phyloP scores from a whole-genome alignment of 1,139 yeast genomes.

The Debaryomycetaceae sp. region DNA sequence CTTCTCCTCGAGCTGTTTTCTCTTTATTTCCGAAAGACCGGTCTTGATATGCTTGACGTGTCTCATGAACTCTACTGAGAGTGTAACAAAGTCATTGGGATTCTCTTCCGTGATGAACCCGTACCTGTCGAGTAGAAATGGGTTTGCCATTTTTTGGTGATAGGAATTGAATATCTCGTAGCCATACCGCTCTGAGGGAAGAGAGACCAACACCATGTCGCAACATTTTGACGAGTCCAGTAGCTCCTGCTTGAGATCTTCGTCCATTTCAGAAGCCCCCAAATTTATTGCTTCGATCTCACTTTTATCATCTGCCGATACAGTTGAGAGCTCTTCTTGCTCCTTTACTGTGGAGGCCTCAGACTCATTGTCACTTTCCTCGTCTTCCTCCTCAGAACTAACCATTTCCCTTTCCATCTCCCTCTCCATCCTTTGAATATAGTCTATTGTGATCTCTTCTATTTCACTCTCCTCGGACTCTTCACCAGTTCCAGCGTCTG shows the following conservation, averaged over 20 bases:
- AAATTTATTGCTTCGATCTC: not conserved
- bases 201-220: conserved; percentile 47
- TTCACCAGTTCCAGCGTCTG: conserved; percentile 3
- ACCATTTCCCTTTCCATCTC: conserved; percentile 17
- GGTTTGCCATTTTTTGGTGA: conserved; percentile 64
- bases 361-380: conserved; percentile 29
- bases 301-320: conserved; percentile 10
- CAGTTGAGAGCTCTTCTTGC: conserved; percentile 2
- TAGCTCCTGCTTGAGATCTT: conserved; percentile 29
- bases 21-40: conserved; percentile 17
- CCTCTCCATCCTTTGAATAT: conserved; percentile 29
- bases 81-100: conserved; percentile 52
- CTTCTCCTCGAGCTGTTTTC: conserved; percentile 38
- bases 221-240: conserved; percentile 46
- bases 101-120: conserved; percentile 65
- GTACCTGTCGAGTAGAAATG: conserved; percentile 65
- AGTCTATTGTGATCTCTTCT: conserved; percentile 33
- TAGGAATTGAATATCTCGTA: conserved; percentile 73
- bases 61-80: conserved; percentile 51
- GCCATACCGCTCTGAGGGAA: conserved; percentile 37
- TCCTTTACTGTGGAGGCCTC: conserved; percentile 23
- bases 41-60: conserved; percentile 31
- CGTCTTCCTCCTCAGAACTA: conserved; percentile 23
- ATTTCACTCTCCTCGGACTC: conserved; percentile 11
- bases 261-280: conserved; percentile 6